Evolutionary conservation across 441 rosid genomes (phyloP).

Genomic region (Lagerstroemia fauriei): DNA sequence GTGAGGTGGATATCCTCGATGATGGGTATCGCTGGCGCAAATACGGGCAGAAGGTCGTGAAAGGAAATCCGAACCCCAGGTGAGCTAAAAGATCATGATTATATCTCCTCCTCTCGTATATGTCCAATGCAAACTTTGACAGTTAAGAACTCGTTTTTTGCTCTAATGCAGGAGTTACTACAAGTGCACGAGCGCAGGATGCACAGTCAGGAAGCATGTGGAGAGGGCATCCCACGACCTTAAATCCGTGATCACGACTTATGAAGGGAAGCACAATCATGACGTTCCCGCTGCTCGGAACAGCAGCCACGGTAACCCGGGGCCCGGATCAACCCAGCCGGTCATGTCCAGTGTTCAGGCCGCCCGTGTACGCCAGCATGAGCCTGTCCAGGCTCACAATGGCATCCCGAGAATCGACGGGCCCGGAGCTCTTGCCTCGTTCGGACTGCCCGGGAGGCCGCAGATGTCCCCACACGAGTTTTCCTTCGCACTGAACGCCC

Average conservation of each 20-base stretch:
- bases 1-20: conserved; percentile 72
- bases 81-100: conserved; percentile 13
- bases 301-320: conserved; percentile 67
- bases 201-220: conserved; percentile 91
- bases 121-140: neutral
- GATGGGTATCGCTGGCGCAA: conserved; percentile 81
- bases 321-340: conserved; percentile 36
- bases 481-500: conserved; percentile 59
- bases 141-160: neutral
- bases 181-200: conserved; percentile 89
- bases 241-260: conserved; percentile 84
- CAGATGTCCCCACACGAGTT: conserved; percentile 47
- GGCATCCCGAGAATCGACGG: conserved; percentile 53
- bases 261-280: conserved; percentile 95
- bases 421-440: conserved; percentile 44
- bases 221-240: conserved; percentile 97
- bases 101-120: neutral
- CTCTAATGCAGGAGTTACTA: conserved; percentile 77
- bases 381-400: conserved; percentile 53
- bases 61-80: conserved; percentile 85
- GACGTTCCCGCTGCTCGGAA: conserved; percentile 92
- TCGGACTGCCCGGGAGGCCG: conserved; percentile 57
- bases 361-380: conserved; percentile 46
- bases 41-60: conserved; percentile 78
- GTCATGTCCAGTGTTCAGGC: conserved; percentile 38